Conservation (phyloP, 23 red algal genomes). For the Agarophyton chilense region DNA sequence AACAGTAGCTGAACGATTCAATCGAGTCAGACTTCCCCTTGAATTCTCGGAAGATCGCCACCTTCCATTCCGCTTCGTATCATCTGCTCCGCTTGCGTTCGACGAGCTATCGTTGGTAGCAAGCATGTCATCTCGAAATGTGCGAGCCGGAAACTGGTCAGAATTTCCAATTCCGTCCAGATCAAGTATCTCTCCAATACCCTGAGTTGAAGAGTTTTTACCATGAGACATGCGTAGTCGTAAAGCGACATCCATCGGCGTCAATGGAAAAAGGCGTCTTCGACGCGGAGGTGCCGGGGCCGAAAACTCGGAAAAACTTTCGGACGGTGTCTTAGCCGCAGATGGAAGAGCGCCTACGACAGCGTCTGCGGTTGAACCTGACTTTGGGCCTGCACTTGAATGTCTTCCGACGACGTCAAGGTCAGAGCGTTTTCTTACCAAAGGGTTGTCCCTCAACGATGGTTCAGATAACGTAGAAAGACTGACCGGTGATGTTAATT, state of each 20-base stretch:
- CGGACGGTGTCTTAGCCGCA: neutral
- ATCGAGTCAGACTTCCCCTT: neutral
- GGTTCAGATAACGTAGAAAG: neutral
- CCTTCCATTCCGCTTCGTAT: neutral
- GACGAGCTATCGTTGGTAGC: neutral
- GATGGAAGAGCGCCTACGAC: neutral
- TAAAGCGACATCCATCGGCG: conserved; percentile 43
- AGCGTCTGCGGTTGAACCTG: neutral
- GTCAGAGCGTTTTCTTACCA: conserved; percentile 12
- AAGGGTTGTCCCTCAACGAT: neutral
- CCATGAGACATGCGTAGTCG: conserved; percentile 28
- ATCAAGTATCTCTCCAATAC: conserved; percentile 24
- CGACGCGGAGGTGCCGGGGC: neutral
- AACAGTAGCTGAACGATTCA: conserved; percentile 45
- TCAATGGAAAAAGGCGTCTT: conserved; percentile 32
- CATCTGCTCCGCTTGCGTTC: neutral
- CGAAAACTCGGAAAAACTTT: conserved; percentile 22
- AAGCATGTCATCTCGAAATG: conserved; percentile 29
- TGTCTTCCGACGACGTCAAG: neutral
- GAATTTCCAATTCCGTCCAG: neutral
- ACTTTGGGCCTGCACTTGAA: neutral
- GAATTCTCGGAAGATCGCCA: conserved; percentile 30
- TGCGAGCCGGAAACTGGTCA: neutral
- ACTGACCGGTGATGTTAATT: conserved; percentile 13
- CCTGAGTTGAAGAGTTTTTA: neutral